phyloP scores from a whole-genome alignment of 495 filamentous ascomycete species.

The Penicillium taxi region DNA sequence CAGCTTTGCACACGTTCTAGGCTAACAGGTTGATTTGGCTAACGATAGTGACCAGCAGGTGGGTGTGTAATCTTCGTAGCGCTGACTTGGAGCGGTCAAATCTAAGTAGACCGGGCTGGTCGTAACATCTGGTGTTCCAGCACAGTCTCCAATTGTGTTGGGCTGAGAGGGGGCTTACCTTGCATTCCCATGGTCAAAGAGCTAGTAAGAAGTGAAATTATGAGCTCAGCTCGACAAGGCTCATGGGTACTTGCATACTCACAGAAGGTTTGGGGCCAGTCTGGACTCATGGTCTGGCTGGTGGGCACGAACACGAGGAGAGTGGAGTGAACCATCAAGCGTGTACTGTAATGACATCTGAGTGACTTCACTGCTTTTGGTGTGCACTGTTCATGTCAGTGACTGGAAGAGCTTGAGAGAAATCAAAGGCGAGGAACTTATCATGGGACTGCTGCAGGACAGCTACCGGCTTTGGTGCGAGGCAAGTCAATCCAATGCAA shows the following conservation, averaged over 20 bases:
- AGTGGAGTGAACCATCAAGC: conserved; percentile 1
- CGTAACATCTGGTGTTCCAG: conserved; percentile 1
- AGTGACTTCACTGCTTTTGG: background rate
- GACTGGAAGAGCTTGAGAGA: conserved; percentile 2
- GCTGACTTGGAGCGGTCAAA: conserved; percentile 1
- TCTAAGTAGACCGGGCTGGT: background rate
- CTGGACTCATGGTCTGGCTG: background rate
- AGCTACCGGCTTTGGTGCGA: background rate
- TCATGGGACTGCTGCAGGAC: conserved; percentile 3
- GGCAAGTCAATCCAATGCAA: background rate
- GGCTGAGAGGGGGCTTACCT: background rate
- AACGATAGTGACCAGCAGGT: background rate
- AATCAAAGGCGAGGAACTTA: conserved; percentile 3
- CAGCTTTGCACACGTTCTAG: too few species aligned
- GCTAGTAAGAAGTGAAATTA: conserved; percentile 1
- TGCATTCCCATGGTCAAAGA: background rate
- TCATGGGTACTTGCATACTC: background rate
- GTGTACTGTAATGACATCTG: background rate
- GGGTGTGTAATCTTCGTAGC: background rate
- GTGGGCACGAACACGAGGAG: background rate
- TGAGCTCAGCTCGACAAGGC: conserved; percentile 1
- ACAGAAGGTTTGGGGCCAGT: background rate
- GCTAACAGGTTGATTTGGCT: background rate
- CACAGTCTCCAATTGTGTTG: background rate
- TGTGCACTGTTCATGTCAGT: background rate